Percentiles rank a stretch among this genome's conserved stretches.
These are phyloP conservation scores for Trichoderma virens DNA, from an alignment of 495 filamentous ascomycete genomes.

Conservation along the genomic window DNA sequence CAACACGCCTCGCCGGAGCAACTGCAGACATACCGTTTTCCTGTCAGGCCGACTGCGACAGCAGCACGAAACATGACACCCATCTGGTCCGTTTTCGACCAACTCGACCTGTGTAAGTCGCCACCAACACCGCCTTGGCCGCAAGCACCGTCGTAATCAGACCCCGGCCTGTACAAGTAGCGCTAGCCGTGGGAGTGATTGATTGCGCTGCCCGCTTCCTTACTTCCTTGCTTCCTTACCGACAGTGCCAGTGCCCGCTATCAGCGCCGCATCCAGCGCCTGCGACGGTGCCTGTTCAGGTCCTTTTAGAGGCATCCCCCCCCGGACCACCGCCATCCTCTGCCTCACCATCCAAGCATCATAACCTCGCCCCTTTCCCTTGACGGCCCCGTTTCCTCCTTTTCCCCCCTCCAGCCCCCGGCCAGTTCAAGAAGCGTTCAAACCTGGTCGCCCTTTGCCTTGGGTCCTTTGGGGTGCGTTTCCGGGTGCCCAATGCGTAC, in stretches of 20 bases:
- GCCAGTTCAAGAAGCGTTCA: not conserved
- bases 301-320: not conserved
- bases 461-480: conserved; percentile 4
- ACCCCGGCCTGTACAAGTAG: too few relatives aligned
- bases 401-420: not conserved
- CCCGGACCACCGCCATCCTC: not conserved
- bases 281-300: not conserved
- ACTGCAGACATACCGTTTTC: too few relatives aligned
- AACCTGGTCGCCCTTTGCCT: not conserved
- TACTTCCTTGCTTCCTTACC: too few relatives aligned
- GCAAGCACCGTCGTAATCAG: not conserved
- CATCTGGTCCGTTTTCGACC: not conserved
- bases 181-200: too few relatives aligned
- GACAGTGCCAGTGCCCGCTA: not conserved
- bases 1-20: too few relatives aligned
- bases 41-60: too few relatives aligned
- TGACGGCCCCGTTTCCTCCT: conserved; percentile 5
- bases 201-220: too few relatives aligned
- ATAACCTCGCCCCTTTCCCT: not conserved
- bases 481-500: not conserved
- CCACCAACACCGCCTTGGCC: conserved; percentile 3
- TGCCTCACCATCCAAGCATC: not conserved
- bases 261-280: not conserved
- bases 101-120: not conserved
- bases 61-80: too few relatives aligned